These are phyloP conservation scores for Clavariopsis aquatica DNA, from an alignment of 495 filamentous ascomycete species.

Conservation along the genomic window DNA sequence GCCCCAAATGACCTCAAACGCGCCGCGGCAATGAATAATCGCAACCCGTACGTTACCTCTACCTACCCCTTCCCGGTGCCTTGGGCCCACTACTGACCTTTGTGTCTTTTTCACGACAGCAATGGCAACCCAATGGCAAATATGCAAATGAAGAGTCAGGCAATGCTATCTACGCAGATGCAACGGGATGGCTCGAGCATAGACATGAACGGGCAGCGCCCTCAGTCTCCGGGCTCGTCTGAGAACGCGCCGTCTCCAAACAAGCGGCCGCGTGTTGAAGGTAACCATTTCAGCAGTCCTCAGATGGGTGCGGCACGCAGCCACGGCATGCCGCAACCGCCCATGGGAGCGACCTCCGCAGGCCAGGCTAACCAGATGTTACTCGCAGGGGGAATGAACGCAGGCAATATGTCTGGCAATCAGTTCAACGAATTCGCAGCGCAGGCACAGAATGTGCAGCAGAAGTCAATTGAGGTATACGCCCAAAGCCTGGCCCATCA, in stretches of 20 bases:
- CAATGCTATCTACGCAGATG: slow-evolving; percentile 70
- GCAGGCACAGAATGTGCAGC: slow-evolving; percentile 61
- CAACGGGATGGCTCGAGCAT: slow-evolving; percentile 82
- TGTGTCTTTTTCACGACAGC: slow-evolving; percentile 51
- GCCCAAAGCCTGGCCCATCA: slow-evolving; percentile 78
- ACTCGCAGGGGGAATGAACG: slow-evolving; percentile 74
- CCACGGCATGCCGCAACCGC: slow-evolving; percentile 50
- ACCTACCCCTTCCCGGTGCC: not conserved
- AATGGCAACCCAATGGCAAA: slow-evolving; percentile 57
- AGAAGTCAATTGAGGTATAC: slow-evolving; percentile 84
- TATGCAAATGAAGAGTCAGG: slow-evolving; percentile 66
- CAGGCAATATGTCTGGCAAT: slow-evolving; percentile 68
- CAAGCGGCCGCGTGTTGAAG: slow-evolving; percentile 82
- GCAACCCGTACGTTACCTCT: slow-evolving; percentile 59
- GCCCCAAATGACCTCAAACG: slow-evolving; percentile 64
- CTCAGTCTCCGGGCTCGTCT: slow-evolving; percentile 75
- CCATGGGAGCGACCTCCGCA: slow-evolving; percentile 14
- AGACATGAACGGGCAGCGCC: slow-evolving; percentile 78
- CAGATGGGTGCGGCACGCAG: slow-evolving; percentile 2
- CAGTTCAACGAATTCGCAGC: slow-evolving; percentile 70
- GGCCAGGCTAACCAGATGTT: slow-evolving; percentile 55
- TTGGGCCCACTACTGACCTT: slow-evolving; percentile 36
- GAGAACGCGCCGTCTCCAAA: slow-evolving; percentile 91
- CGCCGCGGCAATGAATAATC: slow-evolving; percentile 76
- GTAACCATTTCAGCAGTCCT: slow-evolving; percentile 66